Base-by-base conservation (phyloP, 495 filamentous ascomycete species). In the Saxispiralis lemnorum region DNA sequence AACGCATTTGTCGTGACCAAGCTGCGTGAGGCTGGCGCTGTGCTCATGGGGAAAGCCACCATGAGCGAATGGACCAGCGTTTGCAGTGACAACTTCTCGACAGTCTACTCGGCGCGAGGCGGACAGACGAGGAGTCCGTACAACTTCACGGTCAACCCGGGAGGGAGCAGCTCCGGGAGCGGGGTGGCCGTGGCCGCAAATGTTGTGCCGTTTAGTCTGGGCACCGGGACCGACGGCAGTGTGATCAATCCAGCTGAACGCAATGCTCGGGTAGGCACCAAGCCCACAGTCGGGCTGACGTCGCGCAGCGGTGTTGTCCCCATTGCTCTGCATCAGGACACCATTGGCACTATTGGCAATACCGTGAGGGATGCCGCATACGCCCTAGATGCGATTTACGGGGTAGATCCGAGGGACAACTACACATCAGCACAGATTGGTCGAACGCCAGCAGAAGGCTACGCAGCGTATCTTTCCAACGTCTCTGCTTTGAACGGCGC, bases 181-280 rank as follows among this genome's bases (percentile, higher is more conserved):
- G 78, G 67, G 10, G 68, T 65, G 5, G 71, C 70, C 15, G 76
- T 84, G 11, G 66, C 70, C 1, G 68, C 69, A 16, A 82, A 83
- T 52, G 47, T 73, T 28, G 58, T 76, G 24, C 63, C 70, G 0
- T 75, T 83, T 55, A 64, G 75, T 1, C 53, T 83, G 5, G 79
- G 79, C n/a, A 81, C 79, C 0, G 79, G 82, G 58, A 84, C 78
- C 0, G 79, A 83, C 54, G 76, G 76, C 13, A 78, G 73, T 62
- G 65, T 82, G 6, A 81, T 82, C 57, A 76, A 76, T 55, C 79
- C 79, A 3, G 78, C 79, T 1, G 70, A 78, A 59, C 54, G 74
- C 13, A 80, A 78, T 49, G 68, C 68, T 0, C 54, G 81, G 4
- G 73, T 79, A 7, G 76, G 76, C 13, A 73, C 79, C 55, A 81